A percentile compares a stretch with the other conserved stretches of the same genome.
phyloP scores from a whole-genome alignment of 331 rosid genomes.

The Dryas integrifolia region DNA sequence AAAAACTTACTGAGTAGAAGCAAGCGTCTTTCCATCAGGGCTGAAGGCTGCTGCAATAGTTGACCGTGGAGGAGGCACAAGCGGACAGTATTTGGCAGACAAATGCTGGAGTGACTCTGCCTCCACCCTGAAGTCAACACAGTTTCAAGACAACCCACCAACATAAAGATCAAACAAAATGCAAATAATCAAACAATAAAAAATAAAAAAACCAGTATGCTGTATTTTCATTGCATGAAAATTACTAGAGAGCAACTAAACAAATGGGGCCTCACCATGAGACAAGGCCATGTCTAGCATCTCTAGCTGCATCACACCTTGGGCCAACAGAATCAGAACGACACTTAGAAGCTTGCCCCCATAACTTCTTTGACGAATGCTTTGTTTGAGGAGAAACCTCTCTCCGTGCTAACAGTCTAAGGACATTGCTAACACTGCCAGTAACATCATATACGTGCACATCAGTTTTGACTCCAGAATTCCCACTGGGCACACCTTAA shows the following conservation, averaged over 20 bases:
- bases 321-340: slow-evolving; percentile 25
- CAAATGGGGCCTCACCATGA: slow-evolving; percentile 38
- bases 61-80: slow-evolving; percentile 91
- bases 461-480: neutral
- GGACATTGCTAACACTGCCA: slow-evolving; percentile 46
- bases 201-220: neutral
- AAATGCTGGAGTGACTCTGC: slow-evolving; percentile 83
- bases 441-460: slow-evolving; percentile 18
- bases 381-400: slow-evolving; percentile 47
- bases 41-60: slow-evolving; percentile 98
- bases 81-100: slow-evolving; percentile 85
- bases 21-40: slow-evolving; percentile 89
- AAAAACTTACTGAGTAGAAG: slow-evolving; percentile 86
- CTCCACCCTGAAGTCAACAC: slow-evolving; percentile 63
- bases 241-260: neutral
- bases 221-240: neutral
- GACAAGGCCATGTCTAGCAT: slow-evolving; percentile 47
- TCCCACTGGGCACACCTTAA: neutral
- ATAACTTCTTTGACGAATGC: slow-evolving; percentile 35
- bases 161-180: slow-evolving; percentile 6
- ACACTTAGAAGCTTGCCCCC: slow-evolving; percentile 32
- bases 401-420: slow-evolving; percentile 44
- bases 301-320: slow-evolving; percentile 38
- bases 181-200: neutral
- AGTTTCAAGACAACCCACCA: slow-evolving; percentile 7